Percentiles rank a stretch among this genome's conserved stretches.
Conservation (phyloP, 441 rosid genomes). For the Croton setiger region DNA sequence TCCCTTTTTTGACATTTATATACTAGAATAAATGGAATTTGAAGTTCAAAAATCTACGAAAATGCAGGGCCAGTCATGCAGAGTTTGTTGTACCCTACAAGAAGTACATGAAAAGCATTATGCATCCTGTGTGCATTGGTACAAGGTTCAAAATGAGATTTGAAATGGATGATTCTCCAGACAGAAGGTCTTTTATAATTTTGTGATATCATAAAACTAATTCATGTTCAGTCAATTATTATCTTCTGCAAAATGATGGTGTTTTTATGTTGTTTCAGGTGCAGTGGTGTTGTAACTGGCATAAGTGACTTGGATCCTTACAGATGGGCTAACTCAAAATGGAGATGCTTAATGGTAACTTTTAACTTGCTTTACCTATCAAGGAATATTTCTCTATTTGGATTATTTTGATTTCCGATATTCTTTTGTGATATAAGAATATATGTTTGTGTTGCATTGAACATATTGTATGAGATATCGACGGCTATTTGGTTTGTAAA, state of each 20-base stretch:
- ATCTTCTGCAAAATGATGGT: conserved; percentile 11
- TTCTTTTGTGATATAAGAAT: not conserved
- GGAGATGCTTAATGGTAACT: conserved; percentile 87
- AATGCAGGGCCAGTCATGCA: conserved; percentile 76
- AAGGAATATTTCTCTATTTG: not conserved
- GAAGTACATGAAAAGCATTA: conserved; percentile 66
- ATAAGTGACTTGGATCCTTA: conserved; percentile 70
- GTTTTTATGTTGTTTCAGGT: conserved; percentile 42
- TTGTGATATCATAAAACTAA: not conserved
- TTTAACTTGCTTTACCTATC: not conserved
- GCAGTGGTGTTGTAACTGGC: conserved; percentile 71
- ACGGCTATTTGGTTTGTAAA: not conserved
- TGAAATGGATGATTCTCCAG: conserved; percentile 81
- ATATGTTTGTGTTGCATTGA: not conserved
- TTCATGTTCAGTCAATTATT: conserved; percentile 16
- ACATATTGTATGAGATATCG: not conserved
- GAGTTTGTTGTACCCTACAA: conserved; percentile 75
- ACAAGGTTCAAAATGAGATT: conserved; percentile 81
- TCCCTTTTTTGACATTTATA: not conserved
- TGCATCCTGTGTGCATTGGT: conserved; percentile 50
- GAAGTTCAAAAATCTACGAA: conserved; percentile 20
- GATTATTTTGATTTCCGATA: not conserved
- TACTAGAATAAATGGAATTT: conserved; percentile 2
- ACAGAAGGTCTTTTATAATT: conserved; percentile 53
- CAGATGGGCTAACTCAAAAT: conserved; percentile 91